A percentile compares a stretch with the other conserved stretches of the same genome.
phyloP scores from a whole-genome alignment of 148 eudicot species.

The Diospyros lotus region DNA sequence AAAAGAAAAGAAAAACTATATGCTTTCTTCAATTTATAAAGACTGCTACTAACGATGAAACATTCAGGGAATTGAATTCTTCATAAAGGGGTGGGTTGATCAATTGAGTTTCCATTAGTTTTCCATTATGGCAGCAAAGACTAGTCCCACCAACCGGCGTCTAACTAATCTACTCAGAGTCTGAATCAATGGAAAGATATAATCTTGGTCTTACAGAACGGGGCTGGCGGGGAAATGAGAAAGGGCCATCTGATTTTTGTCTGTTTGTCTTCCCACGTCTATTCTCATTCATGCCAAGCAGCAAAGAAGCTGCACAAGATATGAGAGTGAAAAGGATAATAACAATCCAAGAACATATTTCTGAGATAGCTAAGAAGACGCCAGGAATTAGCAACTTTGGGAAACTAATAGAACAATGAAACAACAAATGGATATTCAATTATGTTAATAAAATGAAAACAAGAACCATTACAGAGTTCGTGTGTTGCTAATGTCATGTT shows the following conservation, averaged over 20 bases:
- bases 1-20: no score
- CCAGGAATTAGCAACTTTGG: no score
- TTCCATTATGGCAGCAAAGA: neutral
- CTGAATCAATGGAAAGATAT: slow-evolving; percentile 55
- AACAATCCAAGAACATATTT: no score
- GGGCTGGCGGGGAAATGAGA: slow-evolving; percentile 62
- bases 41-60: slow-evolving; percentile 1
- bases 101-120: neutral
- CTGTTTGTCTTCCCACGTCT: slow-evolving; percentile 50
- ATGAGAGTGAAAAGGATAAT: neutral
- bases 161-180: slow-evolving; percentile 42
- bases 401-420: no score
- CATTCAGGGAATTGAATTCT: slow-evolving; percentile 3
- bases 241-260: slow-evolving; percentile 70
- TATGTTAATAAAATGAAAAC: no score
- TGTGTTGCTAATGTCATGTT: no score
- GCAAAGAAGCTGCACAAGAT: slow-evolving; percentile 54
- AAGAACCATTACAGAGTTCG: no score
- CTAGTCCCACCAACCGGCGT: neutral
- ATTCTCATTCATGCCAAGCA: slow-evolving; percentile 46
- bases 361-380: no score
- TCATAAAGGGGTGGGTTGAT: neutral
- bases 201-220: slow-evolving; percentile 67
- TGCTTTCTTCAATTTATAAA: slow-evolving; percentile 6
- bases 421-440: no score